Conservation (phyloP, 805 yeast species). For the Zygosaccharomyces kombuchaensis region DNA sequence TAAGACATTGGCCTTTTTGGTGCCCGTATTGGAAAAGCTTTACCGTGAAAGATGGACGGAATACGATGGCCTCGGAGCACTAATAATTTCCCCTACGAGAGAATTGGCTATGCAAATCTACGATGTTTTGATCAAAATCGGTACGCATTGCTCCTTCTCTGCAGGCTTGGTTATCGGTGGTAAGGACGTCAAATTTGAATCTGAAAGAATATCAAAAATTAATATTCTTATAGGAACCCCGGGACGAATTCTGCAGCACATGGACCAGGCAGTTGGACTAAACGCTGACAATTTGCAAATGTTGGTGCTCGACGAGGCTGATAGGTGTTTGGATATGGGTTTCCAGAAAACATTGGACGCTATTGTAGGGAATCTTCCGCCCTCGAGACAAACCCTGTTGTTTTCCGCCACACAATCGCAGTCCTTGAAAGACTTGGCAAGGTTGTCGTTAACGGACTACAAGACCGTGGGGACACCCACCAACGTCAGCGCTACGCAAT, state of each 20-base stretch:
- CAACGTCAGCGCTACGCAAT: constrained; percentile 56
- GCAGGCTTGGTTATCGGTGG: constrained; percentile 95
- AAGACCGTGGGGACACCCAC: constrained; percentile 45
- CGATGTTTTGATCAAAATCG: constrained; percentile 80
- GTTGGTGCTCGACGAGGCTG: constrained; percentile 87
- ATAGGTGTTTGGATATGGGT: constrained; percentile 90
- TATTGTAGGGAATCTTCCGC: constrained; percentile 71
- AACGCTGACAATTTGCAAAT: constrained; percentile 71
- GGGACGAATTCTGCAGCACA: constrained; percentile 82
- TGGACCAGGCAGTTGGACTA: constrained; percentile 83
- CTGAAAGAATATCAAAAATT: constrained; percentile 71
- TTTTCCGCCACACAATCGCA: constrained; percentile 91
- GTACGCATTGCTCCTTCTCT: constrained; percentile 66
- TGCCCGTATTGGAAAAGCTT: constrained; percentile 73
- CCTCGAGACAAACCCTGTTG: constrained; percentile 73
- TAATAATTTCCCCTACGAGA: constrained; percentile 87
- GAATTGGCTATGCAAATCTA: constrained; percentile 88
- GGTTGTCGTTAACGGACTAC: constrained; percentile 50
- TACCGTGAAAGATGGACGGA: constrained; percentile 72
- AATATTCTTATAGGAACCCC: constrained; percentile 90
- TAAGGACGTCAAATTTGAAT: constrained; percentile 76
- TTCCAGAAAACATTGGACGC: constrained; percentile 79
- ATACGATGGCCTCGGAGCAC: constrained; percentile 82
- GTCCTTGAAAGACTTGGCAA: constrained; percentile 73
- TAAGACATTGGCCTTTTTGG: constrained; percentile 78